A percentile compares a stretch with the other conserved stretches of the same genome.
These are phyloP conservation scores for Pugionium dolabratum DNA, from an alignment of 345 rosid genomes.

Conservation along the genomic window DNA sequence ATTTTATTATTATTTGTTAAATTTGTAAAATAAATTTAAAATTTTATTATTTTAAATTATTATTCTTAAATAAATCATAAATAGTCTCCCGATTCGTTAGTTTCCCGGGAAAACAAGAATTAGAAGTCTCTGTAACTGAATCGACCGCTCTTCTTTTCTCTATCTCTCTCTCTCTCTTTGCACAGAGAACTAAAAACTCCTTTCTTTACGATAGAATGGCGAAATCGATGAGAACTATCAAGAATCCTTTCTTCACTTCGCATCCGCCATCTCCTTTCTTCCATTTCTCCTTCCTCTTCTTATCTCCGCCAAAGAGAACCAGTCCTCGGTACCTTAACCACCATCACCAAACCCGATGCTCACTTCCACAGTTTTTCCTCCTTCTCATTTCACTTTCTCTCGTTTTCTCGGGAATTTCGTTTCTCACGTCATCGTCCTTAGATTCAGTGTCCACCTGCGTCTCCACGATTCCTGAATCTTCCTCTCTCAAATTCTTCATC, in stretches of 20 bases:
- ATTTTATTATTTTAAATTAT: too few species aligned
- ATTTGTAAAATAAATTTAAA: too few species aligned
- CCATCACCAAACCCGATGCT: conserved; percentile 37
- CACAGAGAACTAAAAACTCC: neutral
- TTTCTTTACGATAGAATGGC: conserved; percentile 43
- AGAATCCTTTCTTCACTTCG: conserved; percentile 44
- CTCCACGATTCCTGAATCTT: too few species aligned
- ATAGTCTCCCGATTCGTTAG: neutral
- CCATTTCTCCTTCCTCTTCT: conserved; percentile 50
- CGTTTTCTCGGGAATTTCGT: too few species aligned
- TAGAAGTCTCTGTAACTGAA: conserved; percentile 31
- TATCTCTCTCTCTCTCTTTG: conserved; percentile 5
- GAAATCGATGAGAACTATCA: conserved; percentile 52
- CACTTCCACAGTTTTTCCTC: conserved; percentile 29
- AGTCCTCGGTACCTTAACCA: conserved; percentile 46
- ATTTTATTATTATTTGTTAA: too few species aligned
- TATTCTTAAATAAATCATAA: too few species aligned
- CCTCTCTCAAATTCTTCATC: too few species aligned
- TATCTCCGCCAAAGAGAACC: conserved; percentile 49
- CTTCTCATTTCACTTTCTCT: too few species aligned
- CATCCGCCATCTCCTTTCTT: conserved; percentile 48
- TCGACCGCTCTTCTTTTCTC: conserved; percentile 8
- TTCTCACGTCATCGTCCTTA: conserved; percentile 16
- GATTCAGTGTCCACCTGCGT: conserved; percentile 28
- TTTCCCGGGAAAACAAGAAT: conserved; percentile 33